Evolutionary conservation across 805 yeast genomes (phyloP), one percentile per base, ranked within the genome.

Genomic region (Ogataea degrootiae): DNA sequence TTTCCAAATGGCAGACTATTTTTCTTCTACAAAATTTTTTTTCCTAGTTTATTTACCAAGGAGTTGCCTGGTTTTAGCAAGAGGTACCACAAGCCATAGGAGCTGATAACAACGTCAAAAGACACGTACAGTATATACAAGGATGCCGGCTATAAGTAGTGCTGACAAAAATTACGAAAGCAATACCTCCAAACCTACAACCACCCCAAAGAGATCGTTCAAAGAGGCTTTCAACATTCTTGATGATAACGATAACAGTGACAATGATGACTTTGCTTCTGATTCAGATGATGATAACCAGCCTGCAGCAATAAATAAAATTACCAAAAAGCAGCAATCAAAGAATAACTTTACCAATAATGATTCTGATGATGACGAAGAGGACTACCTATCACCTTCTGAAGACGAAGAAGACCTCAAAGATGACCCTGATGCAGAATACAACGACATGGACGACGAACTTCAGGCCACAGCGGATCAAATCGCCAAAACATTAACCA

Each of bases 401-500:
- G 57, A 42, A n/a, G 52, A 51, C 8, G 52, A 45, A 8, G 56
- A 46, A 8, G 48, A 48, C 19, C 11, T 6, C 22, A 21, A 36
- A 23, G 31, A 23, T 11, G 17, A 16, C 31, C 31, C 31, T 26
- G 31, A 26, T 12, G 45, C n/a, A 1, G 39, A 21, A 15, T 47
- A 45, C 37, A 49, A 45, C 7, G 47, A 46, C 15, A n/a, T 41
- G 21, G 53, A 49, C 15, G 45, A 46, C 15, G 50, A 44, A 21
- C 23, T 37, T 14, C 48, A 50, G 17, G 47, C 42, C 2, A 29
- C 48, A 16, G 39, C 37, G 21, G 47, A 44, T 34, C 46, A 51
- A 42, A 39, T 55, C n/a, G 56, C 61, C 19, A 54, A 56, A 16
- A 45, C 54, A 23, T 47, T 49, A 16, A 37, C 34, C 19, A 26